Conservation (phyloP, 2,329 filamentous ascomycete genomes). For the Fusarium burgessii region DNA sequence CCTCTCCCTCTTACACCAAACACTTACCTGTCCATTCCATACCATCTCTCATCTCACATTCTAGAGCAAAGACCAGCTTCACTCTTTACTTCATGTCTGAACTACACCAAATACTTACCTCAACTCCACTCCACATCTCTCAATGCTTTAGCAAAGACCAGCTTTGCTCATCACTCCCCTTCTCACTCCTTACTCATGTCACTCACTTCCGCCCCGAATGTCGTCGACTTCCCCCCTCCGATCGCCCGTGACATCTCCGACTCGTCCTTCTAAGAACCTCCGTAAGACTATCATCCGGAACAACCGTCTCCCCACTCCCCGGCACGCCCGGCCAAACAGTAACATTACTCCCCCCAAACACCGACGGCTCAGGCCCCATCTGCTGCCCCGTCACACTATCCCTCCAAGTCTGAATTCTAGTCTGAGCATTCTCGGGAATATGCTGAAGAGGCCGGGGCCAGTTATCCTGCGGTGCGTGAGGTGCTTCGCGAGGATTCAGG, state of each 20-base stretch:
- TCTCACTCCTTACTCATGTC: background rate
- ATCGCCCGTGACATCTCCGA: background rate
- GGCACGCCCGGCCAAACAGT: constrained; percentile 19
- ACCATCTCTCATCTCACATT: too few species aligned
- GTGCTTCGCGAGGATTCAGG: background rate
- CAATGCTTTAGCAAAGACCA: background rate
- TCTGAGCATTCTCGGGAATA: background rate
- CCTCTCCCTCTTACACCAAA: background rate
- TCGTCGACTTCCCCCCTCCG: background rate
- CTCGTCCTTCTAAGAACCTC: background rate
- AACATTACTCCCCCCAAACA: constrained; percentile 10
- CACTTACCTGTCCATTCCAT: too few species aligned
- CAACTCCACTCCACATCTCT: background rate
- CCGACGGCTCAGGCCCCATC: background rate
- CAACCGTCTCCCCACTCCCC: background rate
- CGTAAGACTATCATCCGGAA: constrained; percentile 12
- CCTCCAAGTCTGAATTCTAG: constrained; percentile 14
- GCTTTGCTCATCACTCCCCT: background rate
- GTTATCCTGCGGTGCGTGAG: background rate
- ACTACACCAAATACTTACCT: background rate
- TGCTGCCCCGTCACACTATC: background rate
- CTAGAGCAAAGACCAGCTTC: too few species aligned
- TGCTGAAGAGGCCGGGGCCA: background rate
- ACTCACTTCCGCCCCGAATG: background rate
- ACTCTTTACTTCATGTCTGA: too few species aligned